Evolutionary conservation across 371 early-diverging fungal species (phyloP).

Genomic region (Batrachochytrium dendrobatidis): DNA sequence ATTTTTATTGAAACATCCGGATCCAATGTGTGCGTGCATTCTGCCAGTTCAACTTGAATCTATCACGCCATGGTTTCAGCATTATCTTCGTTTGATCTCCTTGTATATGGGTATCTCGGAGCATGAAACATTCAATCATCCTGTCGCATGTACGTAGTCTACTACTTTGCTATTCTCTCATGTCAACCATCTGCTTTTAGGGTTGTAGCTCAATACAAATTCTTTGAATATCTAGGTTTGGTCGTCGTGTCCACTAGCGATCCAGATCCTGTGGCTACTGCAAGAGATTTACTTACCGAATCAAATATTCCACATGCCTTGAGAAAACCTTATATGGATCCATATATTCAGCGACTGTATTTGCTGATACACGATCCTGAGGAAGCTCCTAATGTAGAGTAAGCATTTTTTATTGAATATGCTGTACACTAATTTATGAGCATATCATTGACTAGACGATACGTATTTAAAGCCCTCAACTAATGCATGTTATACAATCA

Average conservation of each 20-base stretch:
- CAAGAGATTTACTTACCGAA: conserved; percentile 48
- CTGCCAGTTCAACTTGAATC: neutral
- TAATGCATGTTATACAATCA: neutral
- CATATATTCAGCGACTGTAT: conserved; percentile 30
- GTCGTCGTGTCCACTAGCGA: conserved; percentile 70
- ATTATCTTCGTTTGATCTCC: neutral
- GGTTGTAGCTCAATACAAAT: neutral
- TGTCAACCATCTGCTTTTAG: too few relatives aligned
- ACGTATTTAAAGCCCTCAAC: neutral
- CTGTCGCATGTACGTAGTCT: conserved; percentile 63
- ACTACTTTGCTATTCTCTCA: conserved; percentile 1
- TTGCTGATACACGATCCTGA: conserved; percentile 32
- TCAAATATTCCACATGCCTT: conserved; percentile 11
- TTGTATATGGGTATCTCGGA: conserved; percentile 54
- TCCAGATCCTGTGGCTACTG: conserved; percentile 60
- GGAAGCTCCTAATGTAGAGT: conserved; percentile 24
- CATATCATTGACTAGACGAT: neutral
- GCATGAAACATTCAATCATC: conserved; percentile 91
- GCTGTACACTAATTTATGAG: neutral
- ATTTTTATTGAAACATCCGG: too few relatives aligned
- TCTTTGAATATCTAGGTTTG: conserved; percentile 34
- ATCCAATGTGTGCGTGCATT: too few relatives aligned
- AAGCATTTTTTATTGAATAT: conserved; percentile 1
- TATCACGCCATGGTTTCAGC: neutral
- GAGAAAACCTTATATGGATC: conserved; percentile 27